A percentile compares a stretch with the other conserved stretches of the same genome.
Evolutionary conservation across 2,329 filamentous ascomycete species (phyloP).

Genomic region (Ascochyta clinopodiicola): DNA sequence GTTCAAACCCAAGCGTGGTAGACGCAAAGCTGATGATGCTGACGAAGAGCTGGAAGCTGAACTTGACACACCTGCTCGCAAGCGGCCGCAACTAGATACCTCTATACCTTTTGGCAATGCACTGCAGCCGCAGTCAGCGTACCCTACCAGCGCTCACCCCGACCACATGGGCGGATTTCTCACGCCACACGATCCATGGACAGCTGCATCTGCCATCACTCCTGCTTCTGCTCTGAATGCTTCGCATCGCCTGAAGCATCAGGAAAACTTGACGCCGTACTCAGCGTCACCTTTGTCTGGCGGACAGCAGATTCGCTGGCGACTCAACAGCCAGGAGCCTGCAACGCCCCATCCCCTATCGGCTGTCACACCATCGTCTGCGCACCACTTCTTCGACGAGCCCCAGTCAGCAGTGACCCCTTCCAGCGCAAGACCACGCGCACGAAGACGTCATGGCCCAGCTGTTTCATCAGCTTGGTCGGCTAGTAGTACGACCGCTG

Average conservation of each 20-base stretch:
- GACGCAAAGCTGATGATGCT: conserved; percentile 66
- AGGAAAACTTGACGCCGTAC: conserved; percentile 48
- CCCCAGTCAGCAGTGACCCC: conserved; percentile 78
- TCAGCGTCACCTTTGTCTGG: conserved; percentile 52
- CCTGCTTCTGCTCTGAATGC: conserved; percentile 48
- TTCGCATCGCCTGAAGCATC: conserved; percentile 41
- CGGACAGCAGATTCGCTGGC: conserved; percentile 55
- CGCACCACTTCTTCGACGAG: conserved; percentile 61
- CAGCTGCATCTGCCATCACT: conserved; percentile 48
- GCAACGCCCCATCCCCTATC: conserved; percentile 77
- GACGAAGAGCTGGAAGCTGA: conserved; percentile 62
- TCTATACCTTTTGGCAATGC: conserved; percentile 50
- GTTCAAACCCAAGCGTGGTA: conserved; percentile 66
- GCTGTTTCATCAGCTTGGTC: conserved; percentile 93
- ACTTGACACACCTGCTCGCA: conserved; percentile 52
- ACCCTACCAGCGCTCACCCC: conserved; percentile 62
- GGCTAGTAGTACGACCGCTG: conserved; percentile 65
- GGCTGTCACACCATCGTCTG: conserved; percentile 72
- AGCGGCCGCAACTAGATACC: conserved; percentile 68
- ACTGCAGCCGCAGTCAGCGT: conserved; percentile 54
- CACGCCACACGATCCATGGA: conserved; percentile 55
- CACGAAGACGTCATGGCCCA: conserved; percentile 74
- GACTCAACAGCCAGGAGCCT: conserved; percentile 64
- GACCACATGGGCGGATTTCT: conserved; percentile 58
- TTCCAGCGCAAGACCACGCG: conserved; percentile 57